A percentile compares a stretch with the other conserved stretches of the same genome.
Conservation (phyloP, 768 basidiomycete genomes). For the Suillus placidus region DNA sequence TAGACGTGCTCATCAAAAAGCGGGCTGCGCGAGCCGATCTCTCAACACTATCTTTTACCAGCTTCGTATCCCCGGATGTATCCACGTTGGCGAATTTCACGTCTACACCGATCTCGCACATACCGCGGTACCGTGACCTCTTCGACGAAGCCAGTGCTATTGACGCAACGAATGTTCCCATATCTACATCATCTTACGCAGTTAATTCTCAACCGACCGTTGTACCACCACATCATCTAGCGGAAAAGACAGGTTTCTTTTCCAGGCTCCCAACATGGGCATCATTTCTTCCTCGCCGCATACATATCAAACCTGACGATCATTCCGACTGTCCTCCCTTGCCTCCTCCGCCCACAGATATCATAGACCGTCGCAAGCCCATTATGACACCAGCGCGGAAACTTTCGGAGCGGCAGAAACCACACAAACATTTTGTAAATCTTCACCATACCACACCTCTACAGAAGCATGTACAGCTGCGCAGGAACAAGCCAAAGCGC, state of each 20-base stretch:
- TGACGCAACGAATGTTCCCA: constrained; percentile 19
- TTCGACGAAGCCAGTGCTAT: constrained; percentile 36
- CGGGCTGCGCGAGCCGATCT: constrained; percentile 19
- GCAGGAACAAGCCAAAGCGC: constrained; percentile 44
- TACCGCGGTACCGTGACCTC: constrained; percentile 58
- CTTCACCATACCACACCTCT: constrained; percentile 56
- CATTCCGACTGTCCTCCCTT: constrained; percentile 48
- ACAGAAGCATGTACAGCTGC: constrained; percentile 45
- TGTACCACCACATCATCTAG: constrained; percentile 30
- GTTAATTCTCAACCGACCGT: constrained; percentile 20
- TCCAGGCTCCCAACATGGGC: constrained; percentile 58
- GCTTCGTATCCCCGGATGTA: constrained; percentile 1
- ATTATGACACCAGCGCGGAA: constrained; percentile 61
- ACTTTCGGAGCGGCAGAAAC: constrained; percentile 44
- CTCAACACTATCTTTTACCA: not conserved
- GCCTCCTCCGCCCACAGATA: constrained; percentile 43
- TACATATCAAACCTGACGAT: constrained; percentile 39
- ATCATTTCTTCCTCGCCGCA: constrained; percentile 23
- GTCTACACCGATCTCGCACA: constrained; percentile 33
- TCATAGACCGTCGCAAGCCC: constrained; percentile 45
- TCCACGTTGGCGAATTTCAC: not conserved
- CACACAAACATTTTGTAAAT: constrained; percentile 67
- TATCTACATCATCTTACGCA: constrained; percentile 18
- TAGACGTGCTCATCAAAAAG: constrained; percentile 33
- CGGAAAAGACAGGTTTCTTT: constrained; percentile 62